A percentile compares a stretch with the other conserved stretches of the same genome.
Evolutionary conservation across 306 rosid species (phyloP).

Genomic region (Ziziphus jujuba): DNA sequence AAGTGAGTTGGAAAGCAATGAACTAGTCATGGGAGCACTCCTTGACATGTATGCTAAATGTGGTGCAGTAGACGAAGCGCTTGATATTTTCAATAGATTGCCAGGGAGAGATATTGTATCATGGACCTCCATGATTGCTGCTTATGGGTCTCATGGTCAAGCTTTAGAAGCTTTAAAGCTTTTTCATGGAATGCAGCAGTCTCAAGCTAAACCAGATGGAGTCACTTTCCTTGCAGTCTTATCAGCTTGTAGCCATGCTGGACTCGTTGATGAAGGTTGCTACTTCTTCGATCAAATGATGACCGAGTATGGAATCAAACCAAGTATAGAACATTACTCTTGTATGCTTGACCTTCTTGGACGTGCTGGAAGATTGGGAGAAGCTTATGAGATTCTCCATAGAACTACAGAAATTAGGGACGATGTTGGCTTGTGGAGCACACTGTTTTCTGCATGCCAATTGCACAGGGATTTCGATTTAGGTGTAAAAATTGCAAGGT

Average conservation of each 20-base stretch:
- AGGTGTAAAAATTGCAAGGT: conserved; percentile 55
- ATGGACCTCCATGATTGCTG: conserved; percentile 84
- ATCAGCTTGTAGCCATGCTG: conserved; percentile 81
- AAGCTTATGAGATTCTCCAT: conserved; percentile 67
- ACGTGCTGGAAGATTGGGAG: conserved; percentile 73
- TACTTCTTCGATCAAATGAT: conserved; percentile 61
- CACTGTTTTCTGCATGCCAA: conserved; percentile 66
- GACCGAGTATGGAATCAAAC: conserved; percentile 47
- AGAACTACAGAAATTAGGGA: conserved; percentile 51
- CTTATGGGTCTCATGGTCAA: conserved; percentile 76
- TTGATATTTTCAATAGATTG: conserved; percentile 53
- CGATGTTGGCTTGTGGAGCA: conserved; percentile 58
- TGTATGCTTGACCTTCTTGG: conserved; percentile 85
- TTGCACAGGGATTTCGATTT: conserved; percentile 52
- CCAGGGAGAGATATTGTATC: conserved; percentile 70
- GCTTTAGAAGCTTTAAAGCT: conserved; percentile 66
- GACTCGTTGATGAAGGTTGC: conserved; percentile 68
- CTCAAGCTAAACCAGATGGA: conserved; percentile 52
- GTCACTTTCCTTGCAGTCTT: conserved; percentile 69
- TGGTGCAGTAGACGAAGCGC: conserved; percentile 73
- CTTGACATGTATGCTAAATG: conserved; percentile 91
- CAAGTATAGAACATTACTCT: conserved; percentile 70
- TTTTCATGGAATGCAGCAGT: conserved; percentile 56
- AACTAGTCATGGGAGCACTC: conserved; percentile 77
- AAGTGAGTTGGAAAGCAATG: conserved; percentile 45